phyloP scores from a whole-genome alignment of 2,329 filamentous ascomycete species.

The Fusarium stilboides region DNA sequence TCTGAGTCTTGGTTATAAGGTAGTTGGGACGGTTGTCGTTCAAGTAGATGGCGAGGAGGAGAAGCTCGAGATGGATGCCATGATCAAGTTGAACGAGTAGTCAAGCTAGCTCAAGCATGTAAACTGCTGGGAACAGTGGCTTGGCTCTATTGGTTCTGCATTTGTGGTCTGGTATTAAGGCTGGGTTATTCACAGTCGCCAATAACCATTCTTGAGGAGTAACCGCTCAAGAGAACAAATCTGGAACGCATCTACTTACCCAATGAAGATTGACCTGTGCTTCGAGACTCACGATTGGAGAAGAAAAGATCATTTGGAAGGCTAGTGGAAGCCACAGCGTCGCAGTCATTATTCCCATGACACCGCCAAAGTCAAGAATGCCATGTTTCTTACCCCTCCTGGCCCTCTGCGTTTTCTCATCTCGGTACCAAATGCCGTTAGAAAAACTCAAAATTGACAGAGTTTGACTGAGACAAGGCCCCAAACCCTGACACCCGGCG shows the following conservation, averaged over 20 bases:
- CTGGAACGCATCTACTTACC: too few species aligned
- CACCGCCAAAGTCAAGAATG: not conserved
- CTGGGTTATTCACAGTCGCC: too few species aligned
- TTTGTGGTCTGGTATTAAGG: too few species aligned
- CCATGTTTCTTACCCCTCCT: not conserved
- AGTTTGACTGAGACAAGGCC: not conserved
- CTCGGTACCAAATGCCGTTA: not conserved
- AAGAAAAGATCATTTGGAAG: too few species aligned
- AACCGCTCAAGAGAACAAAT: too few species aligned
- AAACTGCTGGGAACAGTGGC: too few species aligned
- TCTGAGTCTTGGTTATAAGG: not conserved
- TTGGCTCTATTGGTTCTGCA: too few species aligned
- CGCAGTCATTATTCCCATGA: not conserved
- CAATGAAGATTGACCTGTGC: too few species aligned
- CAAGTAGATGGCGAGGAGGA: conserved; percentile 17
- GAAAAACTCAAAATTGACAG: not conserved
- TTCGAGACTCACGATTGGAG: too few species aligned
- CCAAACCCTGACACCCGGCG: conserved; percentile 3
- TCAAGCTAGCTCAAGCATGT: too few species aligned
- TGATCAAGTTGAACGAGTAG: not conserved
- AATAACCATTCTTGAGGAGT: too few species aligned
- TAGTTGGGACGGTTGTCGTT: not conserved
- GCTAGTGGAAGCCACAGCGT: not conserved
- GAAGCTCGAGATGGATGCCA: conserved; percentile 7
- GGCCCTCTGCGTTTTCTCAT: not conserved